Evolutionary conservation across 2,329 filamentous ascomycete species (phyloP).

Genomic region (Venturia pyrina): DNA sequence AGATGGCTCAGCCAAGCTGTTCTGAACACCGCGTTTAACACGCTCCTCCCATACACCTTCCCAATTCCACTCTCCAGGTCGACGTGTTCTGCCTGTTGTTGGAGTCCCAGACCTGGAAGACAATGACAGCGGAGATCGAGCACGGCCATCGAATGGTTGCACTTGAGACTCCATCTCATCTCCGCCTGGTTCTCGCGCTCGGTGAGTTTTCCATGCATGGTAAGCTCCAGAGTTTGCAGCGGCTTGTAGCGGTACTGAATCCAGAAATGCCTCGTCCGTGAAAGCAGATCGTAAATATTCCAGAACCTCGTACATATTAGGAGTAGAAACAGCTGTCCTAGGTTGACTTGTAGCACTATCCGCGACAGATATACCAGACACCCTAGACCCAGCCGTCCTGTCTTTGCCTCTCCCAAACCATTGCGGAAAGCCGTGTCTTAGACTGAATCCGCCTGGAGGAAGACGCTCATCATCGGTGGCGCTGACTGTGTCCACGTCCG

Average conservation of each 20-base stretch:
- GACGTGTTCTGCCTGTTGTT: conserved; percentile 29
- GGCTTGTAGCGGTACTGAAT: conserved; percentile 67
- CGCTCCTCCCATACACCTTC: conserved; percentile 92
- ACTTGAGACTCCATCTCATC: background rate
- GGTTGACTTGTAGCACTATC: background rate
- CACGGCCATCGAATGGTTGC: background rate
- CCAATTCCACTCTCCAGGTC: conserved; percentile 91
- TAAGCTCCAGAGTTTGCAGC: conserved; percentile 87
- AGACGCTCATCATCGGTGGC: conserved; percentile 74
- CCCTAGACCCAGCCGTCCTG: background rate
- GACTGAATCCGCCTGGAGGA: conserved; percentile 79
- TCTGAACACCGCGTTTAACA: conserved; percentile 67
- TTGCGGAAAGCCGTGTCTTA: conserved; percentile 79
- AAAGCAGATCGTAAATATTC: conserved; percentile 77
- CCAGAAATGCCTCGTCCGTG: conserved; percentile 64
- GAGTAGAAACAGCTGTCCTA: background rate
- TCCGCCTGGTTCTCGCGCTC: conserved; percentile 25
- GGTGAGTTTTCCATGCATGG: conserved; percentile 81
- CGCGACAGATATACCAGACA: background rate
- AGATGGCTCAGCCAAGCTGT: conserved; percentile 68
- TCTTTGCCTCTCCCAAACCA: conserved; percentile 57
- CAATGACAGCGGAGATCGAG: background rate
- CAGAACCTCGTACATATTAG: conserved; percentile 56
- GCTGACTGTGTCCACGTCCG: conserved; percentile 64
- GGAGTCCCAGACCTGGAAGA: background rate